Evolutionary conservation across 495 filamentous ascomycete species (phyloP).

Genomic region (Neurospora sp.): DNA sequence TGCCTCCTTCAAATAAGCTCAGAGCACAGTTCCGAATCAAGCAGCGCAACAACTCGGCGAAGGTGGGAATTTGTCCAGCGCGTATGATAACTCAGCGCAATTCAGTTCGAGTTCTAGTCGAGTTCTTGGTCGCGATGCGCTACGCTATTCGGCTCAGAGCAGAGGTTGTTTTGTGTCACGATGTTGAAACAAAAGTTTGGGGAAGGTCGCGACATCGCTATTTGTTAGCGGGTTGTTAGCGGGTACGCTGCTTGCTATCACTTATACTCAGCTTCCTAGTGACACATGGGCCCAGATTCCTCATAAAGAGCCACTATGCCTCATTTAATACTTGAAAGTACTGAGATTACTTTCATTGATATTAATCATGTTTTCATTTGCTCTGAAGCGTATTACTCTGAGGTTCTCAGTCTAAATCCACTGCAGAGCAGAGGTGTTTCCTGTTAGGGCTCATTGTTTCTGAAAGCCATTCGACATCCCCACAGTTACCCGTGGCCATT

Average conservation of each 20-base stretch:
- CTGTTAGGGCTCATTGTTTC: not conserved
- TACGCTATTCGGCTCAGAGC: not conserved
- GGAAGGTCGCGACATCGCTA: not conserved
- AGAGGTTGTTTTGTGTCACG: not conserved
- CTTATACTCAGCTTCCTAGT: not conserved
- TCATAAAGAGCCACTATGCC: too few relatives aligned
- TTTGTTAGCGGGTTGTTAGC: not conserved
- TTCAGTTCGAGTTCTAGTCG: not conserved
- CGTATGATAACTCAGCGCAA: not conserved
- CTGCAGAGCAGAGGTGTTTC: not conserved
- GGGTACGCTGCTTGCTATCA: not conserved
- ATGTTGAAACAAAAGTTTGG: not conserved
- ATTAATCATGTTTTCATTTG: not conserved
- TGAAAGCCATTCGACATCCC: not conserved
- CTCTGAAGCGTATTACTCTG: not conserved
- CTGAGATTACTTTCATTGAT: too few relatives aligned
- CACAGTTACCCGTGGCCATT: not conserved
- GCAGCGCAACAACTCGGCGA: not conserved
- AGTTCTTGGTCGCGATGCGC: not conserved
- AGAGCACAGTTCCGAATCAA: not conserved
- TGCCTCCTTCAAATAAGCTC: not conserved
- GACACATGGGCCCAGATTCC: not conserved
- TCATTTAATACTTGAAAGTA: too few relatives aligned
- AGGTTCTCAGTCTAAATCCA: too few relatives aligned
- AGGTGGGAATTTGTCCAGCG: too few relatives aligned